A percentile compares a stretch with the other conserved stretches of the same genome.
Conservation (phyloP, 306 rosid genomes). For the Styphnolobium japonicum region DNA sequence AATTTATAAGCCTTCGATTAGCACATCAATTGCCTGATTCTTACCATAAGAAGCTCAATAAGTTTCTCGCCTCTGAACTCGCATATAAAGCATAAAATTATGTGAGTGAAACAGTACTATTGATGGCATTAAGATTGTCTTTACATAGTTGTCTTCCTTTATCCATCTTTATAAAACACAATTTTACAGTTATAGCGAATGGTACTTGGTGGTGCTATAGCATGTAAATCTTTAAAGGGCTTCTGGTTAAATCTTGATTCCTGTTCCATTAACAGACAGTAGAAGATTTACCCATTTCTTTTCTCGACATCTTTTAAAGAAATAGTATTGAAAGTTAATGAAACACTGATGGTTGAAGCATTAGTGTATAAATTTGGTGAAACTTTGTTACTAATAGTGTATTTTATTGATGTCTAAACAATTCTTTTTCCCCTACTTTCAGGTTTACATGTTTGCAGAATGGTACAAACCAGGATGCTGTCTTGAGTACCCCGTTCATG, state of each 20-base stretch:
- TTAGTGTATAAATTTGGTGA: neutral
- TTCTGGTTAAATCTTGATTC: neutral
- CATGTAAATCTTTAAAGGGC: neutral
- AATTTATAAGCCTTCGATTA: neutral
- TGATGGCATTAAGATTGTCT: neutral
- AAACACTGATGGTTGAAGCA: neutral
- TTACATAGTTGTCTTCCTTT: neutral
- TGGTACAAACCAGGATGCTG: slow-evolving; percentile 96
- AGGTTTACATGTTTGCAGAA: slow-evolving; percentile 95
- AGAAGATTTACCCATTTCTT: neutral
- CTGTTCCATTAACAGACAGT: neutral
- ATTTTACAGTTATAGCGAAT: neutral
- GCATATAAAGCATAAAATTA: neutral
- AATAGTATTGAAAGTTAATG: neutral
- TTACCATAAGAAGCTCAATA: neutral
- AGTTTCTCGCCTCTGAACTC: neutral
- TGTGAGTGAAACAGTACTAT: neutral
- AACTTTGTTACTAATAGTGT: neutral
- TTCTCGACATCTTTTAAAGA: neutral
- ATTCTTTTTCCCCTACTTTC: slow-evolving; percentile 9
- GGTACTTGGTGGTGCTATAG: neutral
- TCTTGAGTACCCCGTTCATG: slow-evolving; percentile 86
- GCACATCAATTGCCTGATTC: neutral
- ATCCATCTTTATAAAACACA: neutral
- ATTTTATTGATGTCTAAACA: neutral